Conservation (phyloP, 805 yeast species). For the Teunomyces aglyptinius region DNA sequence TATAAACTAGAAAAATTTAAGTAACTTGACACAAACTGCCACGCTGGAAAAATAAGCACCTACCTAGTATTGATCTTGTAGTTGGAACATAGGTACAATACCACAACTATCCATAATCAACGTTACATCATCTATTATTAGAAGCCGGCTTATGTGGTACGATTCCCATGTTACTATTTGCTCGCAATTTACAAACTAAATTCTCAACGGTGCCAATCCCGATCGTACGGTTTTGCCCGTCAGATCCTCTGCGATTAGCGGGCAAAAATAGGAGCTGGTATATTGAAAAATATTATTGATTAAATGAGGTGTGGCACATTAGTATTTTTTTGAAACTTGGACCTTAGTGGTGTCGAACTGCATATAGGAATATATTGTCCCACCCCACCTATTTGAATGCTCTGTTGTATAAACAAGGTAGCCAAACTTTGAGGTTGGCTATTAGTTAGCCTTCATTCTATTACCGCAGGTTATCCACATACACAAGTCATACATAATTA, state of each 20-base stretch:
- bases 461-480: too few species aligned
- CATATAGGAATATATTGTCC: background rate
- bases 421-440: too few species aligned
- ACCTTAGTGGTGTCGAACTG: background rate
- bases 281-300: background rate
- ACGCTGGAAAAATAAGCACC: background rate
- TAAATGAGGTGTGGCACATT: background rate
- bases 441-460: too few species aligned
- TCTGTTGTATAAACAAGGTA: too few species aligned
- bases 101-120: background rate
- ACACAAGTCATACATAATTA: too few species aligned
- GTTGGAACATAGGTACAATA: background rate
- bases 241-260: slow-evolving; percentile 2
- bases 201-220: background rate
- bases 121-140: background rate
- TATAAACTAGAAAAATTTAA: too few species aligned
- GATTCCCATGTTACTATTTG: background rate
- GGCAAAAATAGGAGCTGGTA: background rate
- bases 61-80: background rate
- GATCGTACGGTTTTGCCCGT: background rate
- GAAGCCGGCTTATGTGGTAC: background rate
- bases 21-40: background rate
- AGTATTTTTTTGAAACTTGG: background rate
- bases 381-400: too few species aligned
- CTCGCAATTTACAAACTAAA: too few species aligned